Percentiles rank a stretch among this genome's conserved stretches.
Conservation (phyloP, 2,329 filamentous ascomycete species). For the Diaporthe vexans region DNA sequence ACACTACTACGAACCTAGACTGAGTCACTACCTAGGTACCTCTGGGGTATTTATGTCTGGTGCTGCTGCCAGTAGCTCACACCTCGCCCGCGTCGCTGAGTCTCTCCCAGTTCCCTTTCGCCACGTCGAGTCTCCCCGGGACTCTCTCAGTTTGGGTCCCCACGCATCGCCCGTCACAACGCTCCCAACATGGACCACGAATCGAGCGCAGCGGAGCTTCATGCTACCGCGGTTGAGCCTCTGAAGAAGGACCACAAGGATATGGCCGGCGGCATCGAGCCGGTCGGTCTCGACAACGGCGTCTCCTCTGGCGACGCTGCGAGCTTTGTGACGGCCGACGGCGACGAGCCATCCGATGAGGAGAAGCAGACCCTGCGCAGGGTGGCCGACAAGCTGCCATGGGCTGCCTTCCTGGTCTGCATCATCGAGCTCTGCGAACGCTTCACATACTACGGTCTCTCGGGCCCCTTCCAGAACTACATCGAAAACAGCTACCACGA, state of each 20-base stretch:
- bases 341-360: slow-evolving; percentile 38
- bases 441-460: slow-evolving; percentile 42
- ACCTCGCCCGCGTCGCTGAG: neutral
- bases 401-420: slow-evolving; percentile 42
- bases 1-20: neutral
- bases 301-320: slow-evolving; percentile 2
- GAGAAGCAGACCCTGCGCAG: slow-evolving; percentile 39
- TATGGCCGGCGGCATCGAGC: slow-evolving; percentile 40
- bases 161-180: neutral
- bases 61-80: neutral
- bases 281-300: neutral
- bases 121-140: neutral
- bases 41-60: neutral
- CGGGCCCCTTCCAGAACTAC: slow-evolving; percentile 41
- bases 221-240: slow-evolving; percentile 37
- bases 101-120: neutral
- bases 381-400: slow-evolving; percentile 41
- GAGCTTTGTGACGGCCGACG: slow-evolving; percentile 28
- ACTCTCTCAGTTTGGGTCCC: neutral
- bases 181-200: slow-evolving; percentile 38
- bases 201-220: slow-evolving; percentile 39
- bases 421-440: slow-evolving; percentile 41
- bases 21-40: neutral
- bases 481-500: slow-evolving; percentile 35
- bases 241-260: slow-evolving; percentile 36